Evolutionary conservation across 768 basidiomycete genomes (phyloP).

Genomic region (Cytidiella melzeri): DNA sequence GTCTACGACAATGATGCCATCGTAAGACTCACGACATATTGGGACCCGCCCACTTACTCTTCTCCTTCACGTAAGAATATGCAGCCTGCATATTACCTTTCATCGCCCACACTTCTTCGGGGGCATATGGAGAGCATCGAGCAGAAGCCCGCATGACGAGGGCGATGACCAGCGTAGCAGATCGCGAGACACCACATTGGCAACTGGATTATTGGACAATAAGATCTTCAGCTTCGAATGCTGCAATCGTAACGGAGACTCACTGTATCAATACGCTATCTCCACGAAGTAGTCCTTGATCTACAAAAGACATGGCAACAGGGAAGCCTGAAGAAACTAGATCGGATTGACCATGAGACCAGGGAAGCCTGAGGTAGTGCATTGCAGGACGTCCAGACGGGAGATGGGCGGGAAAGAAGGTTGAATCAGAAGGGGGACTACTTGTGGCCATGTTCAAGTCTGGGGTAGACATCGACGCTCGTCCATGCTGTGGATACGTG

Average conservation of each 20-base stretch:
- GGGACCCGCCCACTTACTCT: constrained; percentile 82
- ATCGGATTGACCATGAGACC: constrained; percentile 94
- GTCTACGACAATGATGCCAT: neutral
- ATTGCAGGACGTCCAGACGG: constrained; percentile 68
- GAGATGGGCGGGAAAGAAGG: constrained; percentile 63
- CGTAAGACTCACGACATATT: constrained; percentile 83
- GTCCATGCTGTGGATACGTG: constrained; percentile 39
- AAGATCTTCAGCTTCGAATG: neutral
- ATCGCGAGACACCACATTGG: constrained; percentile 90
- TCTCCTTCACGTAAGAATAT: constrained; percentile 85
- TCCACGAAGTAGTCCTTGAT: constrained; percentile 65
- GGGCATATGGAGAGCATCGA: constrained; percentile 54
- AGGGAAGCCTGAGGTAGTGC: constrained; percentile 84
- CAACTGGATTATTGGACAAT: constrained; percentile 43
- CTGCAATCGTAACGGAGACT: constrained; percentile 27
- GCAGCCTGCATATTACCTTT: constrained; percentile 81
- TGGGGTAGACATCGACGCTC: constrained; percentile 63
- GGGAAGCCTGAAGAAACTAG: constrained; percentile 76
- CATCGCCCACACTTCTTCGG: constrained; percentile 70
- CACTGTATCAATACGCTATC: constrained; percentile 85
- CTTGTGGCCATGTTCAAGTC: constrained; percentile 40
- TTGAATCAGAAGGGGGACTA: constrained; percentile 31
- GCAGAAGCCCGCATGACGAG: constrained; percentile 92
- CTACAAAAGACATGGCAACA: constrained; percentile 75
- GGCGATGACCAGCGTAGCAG: constrained; percentile 85